These are phyloP conservation scores for Murraya paniculata DNA, from an alignment of 345 rosid species.

Conservation along the genomic window DNA sequence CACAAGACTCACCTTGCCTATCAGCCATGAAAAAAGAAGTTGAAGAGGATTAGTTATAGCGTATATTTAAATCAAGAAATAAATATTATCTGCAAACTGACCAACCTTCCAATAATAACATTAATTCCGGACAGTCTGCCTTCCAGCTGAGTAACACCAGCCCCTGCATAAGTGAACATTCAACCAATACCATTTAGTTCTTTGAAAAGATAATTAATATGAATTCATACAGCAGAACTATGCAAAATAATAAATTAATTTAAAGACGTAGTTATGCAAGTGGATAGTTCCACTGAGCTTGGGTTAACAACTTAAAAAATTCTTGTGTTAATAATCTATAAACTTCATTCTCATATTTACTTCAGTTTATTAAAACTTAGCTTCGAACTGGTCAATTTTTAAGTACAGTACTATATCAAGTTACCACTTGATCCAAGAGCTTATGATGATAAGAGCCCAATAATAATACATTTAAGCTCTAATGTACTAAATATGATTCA, in stretches of 20 bases:
- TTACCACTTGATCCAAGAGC: background rate
- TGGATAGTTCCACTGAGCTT: background rate
- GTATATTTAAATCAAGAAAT: background rate
- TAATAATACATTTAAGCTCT: background rate
- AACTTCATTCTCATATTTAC: background rate
- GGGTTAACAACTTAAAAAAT: background rate
- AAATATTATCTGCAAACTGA: constrained; percentile 8
- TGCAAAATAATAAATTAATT: background rate
- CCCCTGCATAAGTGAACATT: constrained; percentile 33
- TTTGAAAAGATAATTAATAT: background rate
- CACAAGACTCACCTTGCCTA: constrained; percentile 93
- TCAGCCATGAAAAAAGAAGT: constrained; percentile 19
- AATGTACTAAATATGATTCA: background rate
- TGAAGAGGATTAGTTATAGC: constrained; percentile 13
- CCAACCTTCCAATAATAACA: constrained; percentile 75
- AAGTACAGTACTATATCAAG: background rate
- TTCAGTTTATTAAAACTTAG: background rate
- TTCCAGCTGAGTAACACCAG: constrained; percentile 46
- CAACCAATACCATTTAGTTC: background rate
- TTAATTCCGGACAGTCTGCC: constrained; percentile 76
- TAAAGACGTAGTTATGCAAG: background rate
- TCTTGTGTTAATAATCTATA: background rate
- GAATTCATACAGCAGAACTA: background rate
- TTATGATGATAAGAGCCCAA: background rate
- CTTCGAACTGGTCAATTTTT: background rate